Evolutionary conservation across 2,329 filamentous ascomycete species (phyloP), one percentile per base, ranked within the genome.

Genomic region (Fusarium bulbicola): DNA sequence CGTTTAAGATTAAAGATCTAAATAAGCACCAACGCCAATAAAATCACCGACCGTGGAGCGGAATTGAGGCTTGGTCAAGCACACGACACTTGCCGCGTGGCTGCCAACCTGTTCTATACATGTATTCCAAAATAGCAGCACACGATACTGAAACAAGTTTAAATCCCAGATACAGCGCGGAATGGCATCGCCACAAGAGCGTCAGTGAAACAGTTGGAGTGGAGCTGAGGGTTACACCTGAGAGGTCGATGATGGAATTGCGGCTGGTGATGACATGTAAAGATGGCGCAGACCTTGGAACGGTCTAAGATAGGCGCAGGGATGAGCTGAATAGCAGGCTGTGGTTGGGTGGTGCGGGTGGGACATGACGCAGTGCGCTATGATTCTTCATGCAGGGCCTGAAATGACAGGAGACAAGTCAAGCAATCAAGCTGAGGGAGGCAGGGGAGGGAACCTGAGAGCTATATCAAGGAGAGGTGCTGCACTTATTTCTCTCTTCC

Each of bases 231-330:
- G 18, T 66, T 14, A 32, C 36, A 66, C 16, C 11, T 50, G 45
- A 66, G 32, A 65, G 47, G 59, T 20, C 32, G 20, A 54, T 54
- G 50, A 54, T 54, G 34, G 21, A 24, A 30, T 50, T 39, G 47
- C 32, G 54, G 57, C 62, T 61, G 49, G 59, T 64, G 57, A 74
- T 74, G 72, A 74, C 72, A 74, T 65, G n/a, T 21, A 7, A 58
- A 36, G 37, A 72, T 49, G 72, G 72, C 72, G 72, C 72, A 74
- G 68, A 20, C 59, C 56, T 56, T 39, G 45, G 39, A 70, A 70
- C 11, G 11, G 30, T 6, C 21, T 18, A 3, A 26, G 70, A 72
- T 72, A 70, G 28, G 43, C 70, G 11, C 65, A 70, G 59, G 69
- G 65, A 46, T 26, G 24, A 20, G 8, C 5, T 20, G 5, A 20